phyloP scores from a whole-genome alignment of 2,329 filamentous ascomycete genomes.

The Cladosporium sp. region DNA sequence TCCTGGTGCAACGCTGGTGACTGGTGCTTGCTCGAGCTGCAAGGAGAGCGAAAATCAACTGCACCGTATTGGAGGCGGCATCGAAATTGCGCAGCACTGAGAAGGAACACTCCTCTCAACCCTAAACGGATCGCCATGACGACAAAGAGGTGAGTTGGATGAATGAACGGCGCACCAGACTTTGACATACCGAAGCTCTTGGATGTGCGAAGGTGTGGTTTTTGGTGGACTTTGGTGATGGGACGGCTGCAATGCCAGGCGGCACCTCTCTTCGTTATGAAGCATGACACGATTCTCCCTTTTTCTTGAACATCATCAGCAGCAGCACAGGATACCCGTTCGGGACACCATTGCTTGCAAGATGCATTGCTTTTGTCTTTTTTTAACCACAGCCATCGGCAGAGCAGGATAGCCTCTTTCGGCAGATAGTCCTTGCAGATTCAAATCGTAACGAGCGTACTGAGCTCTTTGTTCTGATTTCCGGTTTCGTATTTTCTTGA shows the following conservation, averaged over 20 bases:
- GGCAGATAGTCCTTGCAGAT: background rate
- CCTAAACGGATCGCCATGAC: too few relatives aligned
- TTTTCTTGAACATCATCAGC: background rate
- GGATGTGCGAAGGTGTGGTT: background rate
- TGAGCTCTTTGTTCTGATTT: too few relatives aligned
- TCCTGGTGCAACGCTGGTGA: background rate
- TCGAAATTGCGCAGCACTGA: background rate
- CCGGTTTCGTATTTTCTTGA: too few relatives aligned
- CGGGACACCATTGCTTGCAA: background rate
- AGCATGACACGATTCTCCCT: background rate
- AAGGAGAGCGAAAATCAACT: constrained; percentile 2
- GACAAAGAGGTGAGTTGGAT: too few relatives aligned
- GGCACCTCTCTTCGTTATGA: background rate
- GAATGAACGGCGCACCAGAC: too few relatives aligned
- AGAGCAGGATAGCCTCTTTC: background rate
- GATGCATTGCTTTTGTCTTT: background rate
- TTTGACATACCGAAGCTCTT: background rate
- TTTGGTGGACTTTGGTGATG: background rate
- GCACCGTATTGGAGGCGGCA: constrained; percentile 4
- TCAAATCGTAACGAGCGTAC: too few relatives aligned
- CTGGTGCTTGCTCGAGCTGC: constrained; percentile 4
- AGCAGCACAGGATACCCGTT: background rate
- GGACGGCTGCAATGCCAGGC: background rate
- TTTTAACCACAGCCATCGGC: background rate
- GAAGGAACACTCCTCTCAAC: background rate